Evolutionary conservation across 306 rosid species (phyloP), one percentile per base, ranked within the genome.

Genomic region (Malus domestica): DNA sequence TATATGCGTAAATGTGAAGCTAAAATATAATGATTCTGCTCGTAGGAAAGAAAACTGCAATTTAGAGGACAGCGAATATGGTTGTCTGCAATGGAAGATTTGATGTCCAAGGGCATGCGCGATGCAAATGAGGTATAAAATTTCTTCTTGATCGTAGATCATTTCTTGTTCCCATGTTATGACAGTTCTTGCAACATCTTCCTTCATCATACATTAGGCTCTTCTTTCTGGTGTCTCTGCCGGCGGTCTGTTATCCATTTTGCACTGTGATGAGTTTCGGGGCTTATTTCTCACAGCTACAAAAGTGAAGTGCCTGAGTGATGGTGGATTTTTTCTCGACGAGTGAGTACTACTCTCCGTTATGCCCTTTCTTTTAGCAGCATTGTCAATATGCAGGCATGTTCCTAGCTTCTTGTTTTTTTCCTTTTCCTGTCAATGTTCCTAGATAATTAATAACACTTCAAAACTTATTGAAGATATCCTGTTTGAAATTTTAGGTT

Each of bases 161-260:
- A 42, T 8, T 42, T 42, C 45, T 42, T 42, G 11, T 42, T 42
- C 45, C 45, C 45, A 42, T 42, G 45, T 42, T 42, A 42, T 9
- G 45, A 42, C 12, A 42, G 1, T 42, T 42, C 45, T 9, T 42
- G 45, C 45, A 42, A 42, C 45, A 42, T 42, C 45, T 42, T 9
- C 45, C 45, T 42, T 42, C 45, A 42, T 42, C 45, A 9, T 10
- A 42, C 10, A 42, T 42, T 42, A 42, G 89, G 96, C 96, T 78
- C 89, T 93, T 84, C 93, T 93, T 61, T 84, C 97, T 1, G 97
- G 96, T 71, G 89, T 96, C 81, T 93, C 96, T 22, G 97, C 96
- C 0, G 97, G 97, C 29, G 96, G 96, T 60, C 77, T 89, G 63
- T 90, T 93, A 38, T 82, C 97, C 35, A 90, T 93, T 42, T 72